Conservation (phyloP, 2,329 filamentous ascomycete genomes). For the Kalmusia sp. region DNA sequence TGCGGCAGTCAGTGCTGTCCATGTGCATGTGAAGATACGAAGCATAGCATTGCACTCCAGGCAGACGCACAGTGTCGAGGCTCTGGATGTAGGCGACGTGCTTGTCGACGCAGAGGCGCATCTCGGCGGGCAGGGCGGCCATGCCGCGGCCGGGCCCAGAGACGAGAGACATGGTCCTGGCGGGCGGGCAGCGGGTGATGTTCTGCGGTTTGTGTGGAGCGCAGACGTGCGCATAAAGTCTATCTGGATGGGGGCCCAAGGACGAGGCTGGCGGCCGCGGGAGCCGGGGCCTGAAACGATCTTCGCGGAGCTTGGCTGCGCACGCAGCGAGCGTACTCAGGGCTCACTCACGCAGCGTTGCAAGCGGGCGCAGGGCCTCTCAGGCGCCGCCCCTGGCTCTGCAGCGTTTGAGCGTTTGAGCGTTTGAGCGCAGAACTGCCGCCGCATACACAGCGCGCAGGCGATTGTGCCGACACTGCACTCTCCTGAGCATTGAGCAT, state of each 20-base stretch:
- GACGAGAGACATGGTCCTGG: constrained; percentile 62
- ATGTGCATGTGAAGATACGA: constrained; percentile 18
- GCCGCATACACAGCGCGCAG: constrained; percentile 4
- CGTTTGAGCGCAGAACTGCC: constrained; percentile 1
- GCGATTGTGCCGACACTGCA: too few species aligned
- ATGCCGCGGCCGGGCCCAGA: constrained; percentile 65
- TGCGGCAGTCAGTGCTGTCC: constrained; percentile 54
- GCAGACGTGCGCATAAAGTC: constrained; percentile 6
- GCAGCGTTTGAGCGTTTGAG: too few species aligned
- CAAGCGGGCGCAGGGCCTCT: background rate
- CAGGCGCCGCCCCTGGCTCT: background rate
- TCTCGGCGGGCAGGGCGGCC: constrained; percentile 52
- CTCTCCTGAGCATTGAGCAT: too few species aligned
- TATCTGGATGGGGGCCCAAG: too few species aligned
- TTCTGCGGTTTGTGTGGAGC: constrained; percentile 5
- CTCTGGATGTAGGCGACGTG: constrained; percentile 95
- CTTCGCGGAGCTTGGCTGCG: constrained; percentile 20
- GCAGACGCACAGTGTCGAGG: constrained; percentile 76
- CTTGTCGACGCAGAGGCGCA: constrained; percentile 63
- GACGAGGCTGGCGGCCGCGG: constrained; percentile 14
- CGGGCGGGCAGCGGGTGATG: constrained; percentile 1
- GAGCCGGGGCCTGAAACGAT: constrained; percentile 24
- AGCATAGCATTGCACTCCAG: constrained; percentile 12
- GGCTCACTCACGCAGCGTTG: background rate
- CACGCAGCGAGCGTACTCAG: background rate